Evolutionary conservation across 2,329 filamentous ascomycete genomes (phyloP).

Genomic region (Nothopassalora personata): DNA sequence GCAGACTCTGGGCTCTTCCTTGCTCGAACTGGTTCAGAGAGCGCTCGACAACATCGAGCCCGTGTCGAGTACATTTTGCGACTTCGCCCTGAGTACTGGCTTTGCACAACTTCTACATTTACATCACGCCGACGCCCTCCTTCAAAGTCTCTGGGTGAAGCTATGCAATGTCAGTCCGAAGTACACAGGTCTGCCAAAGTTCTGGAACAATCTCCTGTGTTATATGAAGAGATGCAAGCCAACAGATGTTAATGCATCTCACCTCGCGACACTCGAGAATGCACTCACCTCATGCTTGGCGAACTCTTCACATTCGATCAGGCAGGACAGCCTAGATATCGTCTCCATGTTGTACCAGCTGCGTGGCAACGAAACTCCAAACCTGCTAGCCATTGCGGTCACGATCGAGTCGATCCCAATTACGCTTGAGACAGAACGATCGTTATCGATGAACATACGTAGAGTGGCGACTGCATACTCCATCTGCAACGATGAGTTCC

Average conservation of each 20-base stretch:
- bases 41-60: constrained; percentile 5
- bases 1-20: not conserved
- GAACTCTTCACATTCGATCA: constrained; percentile 67
- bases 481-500: constrained; percentile 55
- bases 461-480: constrained; percentile 65
- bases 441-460: constrained; percentile 78
- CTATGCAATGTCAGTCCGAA: constrained; percentile 18
- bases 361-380: constrained; percentile 46
- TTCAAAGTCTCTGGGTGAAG: constrained; percentile 14
- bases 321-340: constrained; percentile 67
- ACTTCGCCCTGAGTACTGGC: constrained; percentile 21
- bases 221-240: constrained; percentile 15
- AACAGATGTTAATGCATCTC: constrained; percentile 27
- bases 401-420: constrained; percentile 75
- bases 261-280: constrained; percentile 57
- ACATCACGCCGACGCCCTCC: not conserved
- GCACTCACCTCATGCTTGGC: constrained; percentile 69
- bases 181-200: constrained; percentile 16
- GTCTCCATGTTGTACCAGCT: constrained; percentile 56
- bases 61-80: not conserved
- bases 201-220: constrained; percentile 26
- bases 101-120: constrained; percentile 18
- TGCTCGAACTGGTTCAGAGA: constrained; percentile 11
- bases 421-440: constrained; percentile 68
- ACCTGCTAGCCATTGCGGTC: constrained; percentile 60